Base-by-base conservation (phyloP, 139 green algal species). In the Medakamo hakoo region DNA sequence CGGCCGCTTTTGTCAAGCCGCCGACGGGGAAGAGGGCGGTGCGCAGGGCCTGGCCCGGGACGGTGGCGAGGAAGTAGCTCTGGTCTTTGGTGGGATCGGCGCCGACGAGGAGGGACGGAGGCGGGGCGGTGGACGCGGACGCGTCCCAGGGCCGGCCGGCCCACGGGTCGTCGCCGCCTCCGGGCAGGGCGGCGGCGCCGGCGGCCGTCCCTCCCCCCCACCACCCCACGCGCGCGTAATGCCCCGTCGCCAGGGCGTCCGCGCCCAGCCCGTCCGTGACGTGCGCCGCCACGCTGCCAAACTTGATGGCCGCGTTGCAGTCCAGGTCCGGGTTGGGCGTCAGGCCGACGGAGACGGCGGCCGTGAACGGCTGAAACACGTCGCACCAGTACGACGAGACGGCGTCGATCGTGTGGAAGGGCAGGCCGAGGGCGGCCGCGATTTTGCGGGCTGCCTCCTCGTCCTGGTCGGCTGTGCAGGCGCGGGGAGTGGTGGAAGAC, bases 241-340 rank as follows among this genome's bases (percentile, higher is more conserved):
- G 85, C 3, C 85, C 85, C 0, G 84, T 92, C 16, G 78, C 82
- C n/a, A 92, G 49, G 27, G 57, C 57, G 27, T 82, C 71, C 14
- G 28, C 75, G 9, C 85, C 85, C 60, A 79, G 63, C n/a, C n/a
- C n/a, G 0, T 22, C 9, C 4, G 40, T 20, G 1, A 72, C 83
- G 68, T 73, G 74, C 0, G 70, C 30, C 29, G 84, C 65, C 60
- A 93, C 67, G 1, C 77, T 75, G 2, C 70, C 80, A 75, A 92
- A 92, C 68, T 94, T 94, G 71, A 94, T 87, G 73, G 79, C 59
- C 30, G 78, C 72, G 79, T 94, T 94, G 76, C 86, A 94, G 21
- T 66, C 72, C 18, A 94, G 73, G 76, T 94, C 86, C 2, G 86
- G 86, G 69, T 94, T 94, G 24, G 86, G 86, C 1, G 84, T 93